Percentiles rank a stretch among this genome's conserved stretches.
Evolutionary conservation across 129 eudicot species (phyloP).

Genomic region (Escallonia herrerae): DNA sequence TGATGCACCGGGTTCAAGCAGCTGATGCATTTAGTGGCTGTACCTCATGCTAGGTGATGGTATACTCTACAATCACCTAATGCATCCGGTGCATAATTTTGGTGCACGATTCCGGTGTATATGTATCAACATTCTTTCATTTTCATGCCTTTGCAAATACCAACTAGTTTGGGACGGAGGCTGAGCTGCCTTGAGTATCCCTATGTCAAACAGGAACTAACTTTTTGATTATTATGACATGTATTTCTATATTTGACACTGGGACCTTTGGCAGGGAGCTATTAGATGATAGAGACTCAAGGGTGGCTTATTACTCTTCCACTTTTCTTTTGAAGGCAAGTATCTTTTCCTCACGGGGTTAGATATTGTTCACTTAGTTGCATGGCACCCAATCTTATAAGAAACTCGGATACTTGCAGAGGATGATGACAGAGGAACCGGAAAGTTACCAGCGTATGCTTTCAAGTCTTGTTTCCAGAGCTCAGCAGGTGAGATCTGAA

Average conservation of each 20-base stretch:
- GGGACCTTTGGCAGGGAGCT: constrained; percentile 63
- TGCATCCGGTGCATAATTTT: too few species aligned
- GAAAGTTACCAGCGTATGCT: constrained; percentile 89
- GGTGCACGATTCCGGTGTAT: too few species aligned
- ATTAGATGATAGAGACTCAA: constrained; percentile 97
- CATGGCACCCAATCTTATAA: constrained; percentile 9
- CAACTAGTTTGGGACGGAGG: too few species aligned
- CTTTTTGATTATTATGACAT: background rate
- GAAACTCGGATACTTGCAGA: constrained; percentile 36
- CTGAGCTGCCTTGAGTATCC: too few species aligned
- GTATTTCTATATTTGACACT: background rate
- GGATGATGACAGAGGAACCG: constrained; percentile 99
- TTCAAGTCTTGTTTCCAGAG: constrained; percentile 88
- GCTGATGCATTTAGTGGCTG: too few species aligned
- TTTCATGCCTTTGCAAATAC: background rate
- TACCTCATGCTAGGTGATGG: too few species aligned
- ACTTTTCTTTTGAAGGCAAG: constrained; percentile 93
- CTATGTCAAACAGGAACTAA: background rate
- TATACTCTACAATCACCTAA: too few species aligned
- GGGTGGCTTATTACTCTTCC: constrained; percentile 97
- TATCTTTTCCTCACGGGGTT: background rate
- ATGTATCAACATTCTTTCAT: background rate
- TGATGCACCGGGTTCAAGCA: too few species aligned
- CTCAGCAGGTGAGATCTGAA: constrained; percentile 75
- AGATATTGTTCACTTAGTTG: background rate